Evolutionary conservation across 352 stramenopile species (phyloP), one percentile per base, ranked within the genome.

Genomic region (Aphanomyces cochlioides): DNA sequence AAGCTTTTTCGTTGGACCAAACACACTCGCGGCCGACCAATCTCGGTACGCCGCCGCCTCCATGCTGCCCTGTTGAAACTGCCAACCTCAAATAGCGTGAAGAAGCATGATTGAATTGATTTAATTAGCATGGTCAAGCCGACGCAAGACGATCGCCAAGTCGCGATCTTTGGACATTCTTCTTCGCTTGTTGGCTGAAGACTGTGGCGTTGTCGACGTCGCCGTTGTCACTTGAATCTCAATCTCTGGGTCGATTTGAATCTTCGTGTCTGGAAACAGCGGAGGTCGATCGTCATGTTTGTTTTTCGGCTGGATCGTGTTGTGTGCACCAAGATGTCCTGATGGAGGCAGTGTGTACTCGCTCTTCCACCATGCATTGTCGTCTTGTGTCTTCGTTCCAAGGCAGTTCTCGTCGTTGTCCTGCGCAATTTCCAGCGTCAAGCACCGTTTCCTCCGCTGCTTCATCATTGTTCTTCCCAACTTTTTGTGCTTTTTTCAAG

Each of bases 11-110:
- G 54, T 61, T 5, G 57, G 43, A 1, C 75, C 75, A 60, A 87
- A 85, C 13, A 85, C 75, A 41, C 78, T 84, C 15, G 74, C 72
- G 13, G 78, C 75, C 7, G 79, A 84, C 79, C 76, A 84, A 68
- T 84, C 77, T 3, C 66, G 40, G 28, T 74, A 81, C 48, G 50
- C 60, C 48, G 59, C 58, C n/a, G 45, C 50, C 37, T 47, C 38
- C 56, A 34, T 45, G 50, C 37, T 34, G 8, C 1, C 19, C 34
- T 61, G 17, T 10, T 19, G 10, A 12, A 50, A n/a, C 43, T 12
- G 10, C 43, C 10, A 50, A 50, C 17, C 17, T 50, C 17, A 50
- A n/a, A n/a, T 12, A 50, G 10, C 10, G 43, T 50, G 43, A 50
- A 50, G 17, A 12, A n/a, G 43, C 43, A n/a, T n/a, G 10, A 12